Evolutionary conservation across 495 filamentous ascomycete genomes (phyloP).

Genomic region (Xylona heveae): DNA sequence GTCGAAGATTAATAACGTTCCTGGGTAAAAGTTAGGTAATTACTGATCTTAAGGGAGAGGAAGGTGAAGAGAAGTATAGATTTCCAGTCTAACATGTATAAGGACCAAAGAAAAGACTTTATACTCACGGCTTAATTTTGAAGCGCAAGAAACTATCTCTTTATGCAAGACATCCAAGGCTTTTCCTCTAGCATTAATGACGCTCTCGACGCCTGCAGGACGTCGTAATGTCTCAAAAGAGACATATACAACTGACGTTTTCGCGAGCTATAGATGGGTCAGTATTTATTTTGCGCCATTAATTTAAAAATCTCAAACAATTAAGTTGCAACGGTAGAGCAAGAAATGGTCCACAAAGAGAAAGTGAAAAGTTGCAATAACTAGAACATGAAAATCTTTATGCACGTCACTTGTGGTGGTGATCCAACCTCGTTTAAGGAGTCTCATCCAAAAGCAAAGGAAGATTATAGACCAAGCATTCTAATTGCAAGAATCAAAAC

Average conservation of each 20-base stretch:
- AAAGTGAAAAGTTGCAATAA: constrained; percentile 1
- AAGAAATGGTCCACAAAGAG: constrained; percentile 1
- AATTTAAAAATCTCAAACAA: no score
- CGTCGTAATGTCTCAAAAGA: constrained; percentile 49
- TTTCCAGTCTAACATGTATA: neutral
- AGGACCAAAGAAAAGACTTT: no score
- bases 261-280: constrained; percentile 22
- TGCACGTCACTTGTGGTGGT: no score
- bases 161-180: constrained; percentile 23
- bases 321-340: constrained; percentile 1
- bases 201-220: constrained; percentile 31
- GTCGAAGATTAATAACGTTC: constrained; percentile 8
- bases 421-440: no score
- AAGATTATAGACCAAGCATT: no score
- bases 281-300: no score
- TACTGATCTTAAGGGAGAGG: constrained; percentile 17
- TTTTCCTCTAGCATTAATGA: constrained; percentile 42
- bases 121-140: no score
- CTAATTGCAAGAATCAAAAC: no score
- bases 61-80: constrained; percentile 29
- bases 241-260: constrained; percentile 46
- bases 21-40: constrained; percentile 6
- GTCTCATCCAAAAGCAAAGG: no score
- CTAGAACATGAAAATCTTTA: no score
- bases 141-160: constrained; percentile 36